Percentiles rank a stretch among this genome's conserved stretches.
phyloP scores from a whole-genome alignment of 768 basidiomycete genomes.

The Termitomyces sp. region DNA sequence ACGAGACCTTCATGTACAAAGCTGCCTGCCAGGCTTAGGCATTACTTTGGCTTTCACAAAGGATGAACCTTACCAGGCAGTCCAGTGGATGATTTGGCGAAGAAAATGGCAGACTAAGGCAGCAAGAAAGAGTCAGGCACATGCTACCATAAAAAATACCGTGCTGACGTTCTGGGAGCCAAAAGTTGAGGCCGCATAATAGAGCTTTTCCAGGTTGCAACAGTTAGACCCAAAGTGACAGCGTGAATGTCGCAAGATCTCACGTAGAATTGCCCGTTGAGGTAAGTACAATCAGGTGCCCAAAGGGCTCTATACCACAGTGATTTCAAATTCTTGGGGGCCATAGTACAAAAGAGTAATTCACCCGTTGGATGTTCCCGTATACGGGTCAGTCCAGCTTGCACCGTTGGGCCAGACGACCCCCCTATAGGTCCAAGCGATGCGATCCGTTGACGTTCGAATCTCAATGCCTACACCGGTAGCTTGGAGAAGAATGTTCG shows the following conservation, averaged over 20 bases:
- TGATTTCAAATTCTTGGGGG: background rate
- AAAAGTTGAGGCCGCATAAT: conserved; percentile 55
- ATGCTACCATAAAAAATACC: background rate
- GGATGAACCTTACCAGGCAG: conserved; percentile 30
- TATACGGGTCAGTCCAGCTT: conserved; percentile 48
- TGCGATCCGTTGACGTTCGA: conserved; percentile 47
- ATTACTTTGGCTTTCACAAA: background rate
- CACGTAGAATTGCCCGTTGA: conserved; percentile 30
- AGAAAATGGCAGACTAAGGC: conserved; percentile 49
- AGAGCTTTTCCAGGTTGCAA: conserved; percentile 34
- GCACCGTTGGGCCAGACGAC: conserved; percentile 51
- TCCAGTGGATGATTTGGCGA: conserved; percentile 52
- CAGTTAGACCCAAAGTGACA: background rate
- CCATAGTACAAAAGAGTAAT: background rate
- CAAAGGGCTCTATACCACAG: conserved; percentile 31
- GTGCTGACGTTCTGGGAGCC: conserved; percentile 46
- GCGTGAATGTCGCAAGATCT: conserved; percentile 2
- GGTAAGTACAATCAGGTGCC: conserved; percentile 38
- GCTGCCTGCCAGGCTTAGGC: conserved; percentile 26
- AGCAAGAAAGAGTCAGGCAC: background rate
- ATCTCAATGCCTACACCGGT: conserved; percentile 49
- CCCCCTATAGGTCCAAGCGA: conserved; percentile 44
- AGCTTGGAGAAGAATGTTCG: conserved; percentile 23
- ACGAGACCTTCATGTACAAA: conserved; percentile 49
- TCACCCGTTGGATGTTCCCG: conserved; percentile 46